Evolutionary conservation across 176 grass and related monocot genomes (phyloP).

Genomic region (Elymus sibiricus): DNA sequence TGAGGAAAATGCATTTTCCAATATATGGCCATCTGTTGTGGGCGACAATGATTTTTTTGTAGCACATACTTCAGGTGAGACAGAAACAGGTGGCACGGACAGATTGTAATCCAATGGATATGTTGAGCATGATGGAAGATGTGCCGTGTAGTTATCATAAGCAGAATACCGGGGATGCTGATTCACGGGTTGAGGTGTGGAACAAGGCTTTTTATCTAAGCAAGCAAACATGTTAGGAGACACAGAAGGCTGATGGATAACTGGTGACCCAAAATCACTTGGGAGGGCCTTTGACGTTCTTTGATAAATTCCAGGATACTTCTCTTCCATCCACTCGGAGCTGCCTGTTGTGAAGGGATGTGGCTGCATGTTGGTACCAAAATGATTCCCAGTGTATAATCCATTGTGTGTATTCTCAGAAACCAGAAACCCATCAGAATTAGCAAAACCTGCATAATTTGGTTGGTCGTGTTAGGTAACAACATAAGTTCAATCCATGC

Average conservation of each 20-base stretch:
- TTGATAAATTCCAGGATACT: slow-evolving; percentile 27
- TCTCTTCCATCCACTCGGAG: slow-evolving; percentile 19
- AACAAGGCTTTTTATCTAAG: neutral
- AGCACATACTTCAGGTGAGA: slow-evolving; percentile 21
- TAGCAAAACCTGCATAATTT: slow-evolving; percentile 17
- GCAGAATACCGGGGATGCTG: slow-evolving; percentile 9
- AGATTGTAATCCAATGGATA: slow-evolving; percentile 20
- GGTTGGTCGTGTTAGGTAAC: neutral
- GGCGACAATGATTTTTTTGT: neutral
- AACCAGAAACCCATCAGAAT: slow-evolving; percentile 21
- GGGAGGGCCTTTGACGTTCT: neutral
- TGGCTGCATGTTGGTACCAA: slow-evolving; percentile 5
- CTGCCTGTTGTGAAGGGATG: slow-evolving; percentile 2
- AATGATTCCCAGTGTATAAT: slow-evolving; percentile 6
- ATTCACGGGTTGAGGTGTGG: neutral
- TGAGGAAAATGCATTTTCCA: slow-evolving; percentile 19
- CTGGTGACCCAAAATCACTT: slow-evolving; percentile 36
- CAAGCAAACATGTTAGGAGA: neutral
- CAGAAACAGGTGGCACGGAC: slow-evolving; percentile 21
- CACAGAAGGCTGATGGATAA: neutral
- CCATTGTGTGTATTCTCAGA: neutral
- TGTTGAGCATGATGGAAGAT: slow-evolving; percentile 30
- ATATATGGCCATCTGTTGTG: neutral
- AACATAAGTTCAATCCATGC: neutral
- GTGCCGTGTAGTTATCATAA: slow-evolving; percentile 37